Base-by-base conservation (phyloP, 257 asterid genomes). In the Nicotiana tabacum region DNA sequence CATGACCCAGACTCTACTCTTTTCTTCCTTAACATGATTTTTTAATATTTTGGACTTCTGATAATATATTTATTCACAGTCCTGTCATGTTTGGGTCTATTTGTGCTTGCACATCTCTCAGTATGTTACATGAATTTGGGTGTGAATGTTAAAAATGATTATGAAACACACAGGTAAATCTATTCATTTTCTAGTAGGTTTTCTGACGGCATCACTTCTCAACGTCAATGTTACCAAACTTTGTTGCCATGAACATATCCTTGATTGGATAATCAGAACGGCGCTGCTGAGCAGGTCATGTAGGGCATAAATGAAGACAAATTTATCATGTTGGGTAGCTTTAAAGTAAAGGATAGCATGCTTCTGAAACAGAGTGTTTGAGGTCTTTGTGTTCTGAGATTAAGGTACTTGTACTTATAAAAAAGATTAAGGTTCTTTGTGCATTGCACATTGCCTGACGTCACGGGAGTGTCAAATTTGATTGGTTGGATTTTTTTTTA, bases 371-470 rank as follows among this genome's bases (percentile, higher is more conserved):
- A 70, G 58, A 70, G 27, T 43, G 12, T 43, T 70, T 69, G 58
- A n/a, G 78, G 78, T 39, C 78, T 57, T 57, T 70, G 33, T 39
- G 78, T 39, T 70, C 6, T 39, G 78, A 39, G 78, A 70, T 70
- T 39, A 70, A 70, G 78, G 58, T 70, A 70, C 77, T 39, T 39
- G 48, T 39, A 39, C 51, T 43, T 43, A 43, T 43, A 43, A 43
- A 43, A 43, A 43, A 39, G 57, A 70, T 70, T 39, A 70, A 70
- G 78, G 58, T 70, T 39, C 77, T 69, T 68, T 69, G 1, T 37
- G 77, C 21, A n/a, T 39, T n/a, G 56, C 17, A 69, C 78, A 70
- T 70, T 70, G 58, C 78, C 10, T 70, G 10, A n/a, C 12, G 11
- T 70, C 3, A 43, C 51, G 12, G 11, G 78, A 56, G 43, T 69